Evolutionary conservation across 208 protist species (phyloP), one percentile per base, ranked within the genome.

Genomic region (Herpetomonas tarakana): DNA sequence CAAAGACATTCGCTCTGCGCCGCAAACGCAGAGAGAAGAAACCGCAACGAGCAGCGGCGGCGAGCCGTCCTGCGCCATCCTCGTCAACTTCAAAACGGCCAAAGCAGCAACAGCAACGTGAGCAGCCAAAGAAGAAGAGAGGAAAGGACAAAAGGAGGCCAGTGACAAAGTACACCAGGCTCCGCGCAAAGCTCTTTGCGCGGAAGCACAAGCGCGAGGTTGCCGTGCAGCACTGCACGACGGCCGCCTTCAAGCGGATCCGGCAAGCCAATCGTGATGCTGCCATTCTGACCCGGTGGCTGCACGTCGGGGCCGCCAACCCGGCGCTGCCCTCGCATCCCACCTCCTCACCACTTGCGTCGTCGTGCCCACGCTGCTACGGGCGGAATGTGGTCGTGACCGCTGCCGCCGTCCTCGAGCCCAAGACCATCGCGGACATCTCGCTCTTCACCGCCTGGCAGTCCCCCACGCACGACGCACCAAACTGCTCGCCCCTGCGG

Each of bases 361-460:
- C 35, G 35, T 41, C 35, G 35, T 6, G 6, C 9, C 35, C 35
- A 14, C 35, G 35, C 9, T 41, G 35, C 14, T 41, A 41, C 35
- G 29, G 11, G 3, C 56, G 54, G 9, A 26, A 41, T 0, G 22
- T 71, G 19, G 24, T 22, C 4, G 63, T 83, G n/a, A 54, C 71
- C 12, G 51, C 74, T 0, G 65, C 68, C 6, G 76, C 76, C 24
- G 58, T 62, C 12, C 55, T 83, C 35, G 62, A 29, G 0, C 76
- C 76, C 18, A 53, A 62, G n/a, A 52, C 66, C 12, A 44, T 62
- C 2, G 60, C 63, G 47, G 76, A 83, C 51, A 27, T 83, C 12
- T 28, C 54, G 4, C 60, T 83, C n/a, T 71, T 63, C 24, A 61
- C 62, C 44, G 59, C 62, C 47, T 91, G 61, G 66, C 74, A 70